phyloP scores from a whole-genome alignment of 495 filamentous ascomycete genomes.

The Daldinia vernicosa region DNA sequence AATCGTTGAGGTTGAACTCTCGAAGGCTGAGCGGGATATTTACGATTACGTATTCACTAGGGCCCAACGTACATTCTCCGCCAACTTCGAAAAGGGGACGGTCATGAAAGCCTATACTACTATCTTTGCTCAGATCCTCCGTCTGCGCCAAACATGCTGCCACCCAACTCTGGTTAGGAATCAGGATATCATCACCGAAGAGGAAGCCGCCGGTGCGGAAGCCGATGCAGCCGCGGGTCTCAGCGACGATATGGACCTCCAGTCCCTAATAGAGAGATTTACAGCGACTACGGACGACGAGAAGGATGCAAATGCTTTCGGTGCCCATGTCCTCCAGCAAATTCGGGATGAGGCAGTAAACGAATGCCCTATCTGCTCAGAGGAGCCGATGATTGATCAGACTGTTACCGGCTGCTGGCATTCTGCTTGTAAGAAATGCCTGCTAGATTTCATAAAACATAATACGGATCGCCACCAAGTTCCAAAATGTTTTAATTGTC shows the following conservation, averaged over 20 bases:
- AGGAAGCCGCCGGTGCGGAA: slow-evolving; percentile 83
- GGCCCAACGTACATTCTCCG: slow-evolving; percentile 82
- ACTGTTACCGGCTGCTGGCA: slow-evolving; percentile 97
- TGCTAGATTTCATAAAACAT: slow-evolving; percentile 85
- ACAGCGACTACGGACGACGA: slow-evolving; percentile 71
- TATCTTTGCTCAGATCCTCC: slow-evolving; percentile 95
- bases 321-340: slow-evolving; percentile 84
- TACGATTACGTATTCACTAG: slow-evolving; percentile 88
- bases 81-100: slow-evolving; percentile 89
- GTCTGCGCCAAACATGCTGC: slow-evolving; percentile 93
- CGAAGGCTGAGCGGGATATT: slow-evolving; percentile 83
- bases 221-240: slow-evolving; percentile 81
- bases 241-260: slow-evolving; percentile 95
- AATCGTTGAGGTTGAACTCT: slow-evolving; percentile 86
- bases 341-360: slow-evolving; percentile 87
- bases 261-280: slow-evolving; percentile 84
- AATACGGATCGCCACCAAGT: slow-evolving; percentile 77
- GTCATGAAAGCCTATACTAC: slow-evolving; percentile 93
- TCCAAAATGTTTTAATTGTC: slow-evolving; percentile 88
- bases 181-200: slow-evolving; percentile 83
- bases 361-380: slow-evolving; percentile 93
- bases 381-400: slow-evolving; percentile 93
- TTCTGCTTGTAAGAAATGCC: slow-evolving; percentile 91
- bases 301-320: slow-evolving; percentile 75
- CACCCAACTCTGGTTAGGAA: slow-evolving; percentile 90